Evolutionary conservation across 805 yeast species (phyloP).

Genomic region (Sporopachydermia lactativora): DNA sequence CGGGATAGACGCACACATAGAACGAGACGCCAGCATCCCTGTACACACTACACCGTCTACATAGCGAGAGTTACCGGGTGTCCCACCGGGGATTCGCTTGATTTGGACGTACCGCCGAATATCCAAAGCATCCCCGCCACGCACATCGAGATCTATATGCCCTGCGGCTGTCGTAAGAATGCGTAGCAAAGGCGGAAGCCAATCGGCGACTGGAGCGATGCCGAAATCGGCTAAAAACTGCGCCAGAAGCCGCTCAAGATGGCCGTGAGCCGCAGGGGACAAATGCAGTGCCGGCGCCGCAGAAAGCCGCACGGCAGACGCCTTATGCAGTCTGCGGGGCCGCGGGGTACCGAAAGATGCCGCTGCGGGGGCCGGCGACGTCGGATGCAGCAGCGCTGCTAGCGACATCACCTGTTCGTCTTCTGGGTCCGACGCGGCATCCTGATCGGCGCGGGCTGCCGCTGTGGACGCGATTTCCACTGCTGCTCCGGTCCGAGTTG

Average conservation of each 20-base stretch:
- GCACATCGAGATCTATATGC: conserved; percentile 41
- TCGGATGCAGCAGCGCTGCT: conserved; percentile 5
- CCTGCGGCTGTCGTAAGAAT: conserved; percentile 43
- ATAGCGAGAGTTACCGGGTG: conserved; percentile 39
- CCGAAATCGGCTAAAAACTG: conserved; percentile 55
- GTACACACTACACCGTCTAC: conserved; percentile 79
- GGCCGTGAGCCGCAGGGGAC: conserved; percentile 19
- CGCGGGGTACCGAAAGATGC: neutral
- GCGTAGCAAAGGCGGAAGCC: conserved; percentile 41
- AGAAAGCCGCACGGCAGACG: neutral
- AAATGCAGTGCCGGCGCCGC: neutral
- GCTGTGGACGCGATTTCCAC: conserved; percentile 45
- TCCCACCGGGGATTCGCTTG: conserved; percentile 72
- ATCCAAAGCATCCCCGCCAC: conserved; percentile 63
- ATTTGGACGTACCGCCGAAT: conserved; percentile 81
- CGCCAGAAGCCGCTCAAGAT: conserved; percentile 34
- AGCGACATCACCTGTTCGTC: conserved; percentile 6
- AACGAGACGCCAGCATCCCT: conserved; percentile 62
- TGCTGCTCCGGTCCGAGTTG: conserved; percentile 66
- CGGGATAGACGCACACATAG: conserved; percentile 51
- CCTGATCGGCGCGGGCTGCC: neutral
- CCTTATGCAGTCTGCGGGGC: neutral
- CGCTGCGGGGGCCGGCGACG: too few relatives aligned
- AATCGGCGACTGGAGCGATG: conserved; percentile 32
- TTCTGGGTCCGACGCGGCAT: neutral